A percentile compares a stretch with the other conserved stretches of the same genome.
Conservation (phyloP, 108 stramenopile genomes). For the Craspedostauros australis region DNA sequence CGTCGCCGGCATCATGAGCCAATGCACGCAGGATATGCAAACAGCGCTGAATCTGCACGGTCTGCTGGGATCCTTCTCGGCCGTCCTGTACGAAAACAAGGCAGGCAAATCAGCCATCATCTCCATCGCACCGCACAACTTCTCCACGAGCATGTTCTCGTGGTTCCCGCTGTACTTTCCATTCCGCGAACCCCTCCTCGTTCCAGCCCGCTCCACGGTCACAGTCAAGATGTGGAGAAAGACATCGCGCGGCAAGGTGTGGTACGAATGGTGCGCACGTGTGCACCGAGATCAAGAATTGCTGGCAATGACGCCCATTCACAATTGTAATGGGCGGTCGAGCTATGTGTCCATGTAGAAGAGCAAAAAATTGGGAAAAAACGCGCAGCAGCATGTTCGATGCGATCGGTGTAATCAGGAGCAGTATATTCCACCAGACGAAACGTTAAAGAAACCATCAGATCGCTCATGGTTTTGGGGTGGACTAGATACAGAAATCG, state of each 20-base stretch:
- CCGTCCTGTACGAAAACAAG: slow-evolving; percentile 78
- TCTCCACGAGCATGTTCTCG: slow-evolving; percentile 93
- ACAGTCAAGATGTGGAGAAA: slow-evolving; percentile 83
- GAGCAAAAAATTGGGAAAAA: too few relatives aligned
- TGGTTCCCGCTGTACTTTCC: slow-evolving; percentile 98
- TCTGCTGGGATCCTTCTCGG: slow-evolving; percentile 91
- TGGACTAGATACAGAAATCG: not conserved
- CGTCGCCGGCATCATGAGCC: slow-evolving; percentile 20
- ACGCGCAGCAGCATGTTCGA: not conserved
- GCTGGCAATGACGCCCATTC: slow-evolving; percentile 41
- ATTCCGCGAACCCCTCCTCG: slow-evolving; percentile 69
- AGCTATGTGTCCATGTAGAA: slow-evolving; percentile 67
- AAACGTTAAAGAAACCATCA: not conserved
- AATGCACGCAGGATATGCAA: slow-evolving; percentile 8
- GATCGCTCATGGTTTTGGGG: too few relatives aligned
- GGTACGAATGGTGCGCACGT: slow-evolving; percentile 97
- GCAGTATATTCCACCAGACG: not conserved
- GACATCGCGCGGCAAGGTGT: slow-evolving; percentile 61
- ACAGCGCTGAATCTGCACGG: slow-evolving; percentile 76
- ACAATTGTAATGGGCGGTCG: slow-evolving; percentile 88
- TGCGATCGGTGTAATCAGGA: not conserved
- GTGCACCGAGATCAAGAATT: slow-evolving; percentile 47
- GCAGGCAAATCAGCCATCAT: too few relatives aligned
- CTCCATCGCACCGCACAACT: slow-evolving; percentile 85
- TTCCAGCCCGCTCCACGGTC: slow-evolving; percentile 55